Evolutionary conservation across 208 protist species (phyloP).

Genomic region (Phytomonas sp.): DNA sequence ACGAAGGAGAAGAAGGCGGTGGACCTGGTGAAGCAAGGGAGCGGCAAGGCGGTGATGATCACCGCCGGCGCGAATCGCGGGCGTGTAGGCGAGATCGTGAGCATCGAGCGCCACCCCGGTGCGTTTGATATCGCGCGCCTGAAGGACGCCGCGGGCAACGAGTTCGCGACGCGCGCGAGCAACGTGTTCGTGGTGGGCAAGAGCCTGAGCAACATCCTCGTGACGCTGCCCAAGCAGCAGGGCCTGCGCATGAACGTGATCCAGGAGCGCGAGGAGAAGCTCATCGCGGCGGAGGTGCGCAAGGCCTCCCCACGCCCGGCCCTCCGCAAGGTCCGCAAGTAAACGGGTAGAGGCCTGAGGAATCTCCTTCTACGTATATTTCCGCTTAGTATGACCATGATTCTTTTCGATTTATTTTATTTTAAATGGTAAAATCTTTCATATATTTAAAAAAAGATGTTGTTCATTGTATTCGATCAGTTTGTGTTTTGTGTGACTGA

Average conservation of each 20-base stretch:
- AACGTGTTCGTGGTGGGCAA: constrained; percentile 99
- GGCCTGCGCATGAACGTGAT: constrained; percentile 91
- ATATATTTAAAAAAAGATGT: neutral
- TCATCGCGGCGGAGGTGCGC: constrained; percentile 67
- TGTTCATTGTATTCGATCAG: neutral
- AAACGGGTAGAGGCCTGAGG: constrained; percentile 1
- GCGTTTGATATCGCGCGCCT: constrained; percentile 98
- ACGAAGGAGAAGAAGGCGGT: constrained; percentile 92
- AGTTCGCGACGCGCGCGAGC: constrained; percentile 96
- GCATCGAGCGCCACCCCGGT: constrained; percentile 92
- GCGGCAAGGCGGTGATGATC: constrained; percentile 94
- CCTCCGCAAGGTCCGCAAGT: constrained; percentile 55
- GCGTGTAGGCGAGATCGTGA: constrained; percentile 96
- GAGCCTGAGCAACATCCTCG: constrained; percentile 71
- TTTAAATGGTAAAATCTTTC: constrained; percentile 2
- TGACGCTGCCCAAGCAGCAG: constrained; percentile 95
- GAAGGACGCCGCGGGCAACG: constrained; percentile 84
- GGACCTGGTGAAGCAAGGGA: constrained; percentile 86
- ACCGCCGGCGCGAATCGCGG: constrained; percentile 97
- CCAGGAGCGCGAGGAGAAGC: constrained; percentile 81
- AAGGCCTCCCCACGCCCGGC: constrained; percentile 32
- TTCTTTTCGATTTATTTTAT: neutral
- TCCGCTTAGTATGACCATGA: neutral
- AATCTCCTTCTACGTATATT: neutral
- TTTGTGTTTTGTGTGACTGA: neutral